Percentiles rank a stretch among this genome's conserved stretches.
Evolutionary conservation across 768 basidiomycete species (phyloP).

Genomic region (Hebeloma cylindrosporum): DNA sequence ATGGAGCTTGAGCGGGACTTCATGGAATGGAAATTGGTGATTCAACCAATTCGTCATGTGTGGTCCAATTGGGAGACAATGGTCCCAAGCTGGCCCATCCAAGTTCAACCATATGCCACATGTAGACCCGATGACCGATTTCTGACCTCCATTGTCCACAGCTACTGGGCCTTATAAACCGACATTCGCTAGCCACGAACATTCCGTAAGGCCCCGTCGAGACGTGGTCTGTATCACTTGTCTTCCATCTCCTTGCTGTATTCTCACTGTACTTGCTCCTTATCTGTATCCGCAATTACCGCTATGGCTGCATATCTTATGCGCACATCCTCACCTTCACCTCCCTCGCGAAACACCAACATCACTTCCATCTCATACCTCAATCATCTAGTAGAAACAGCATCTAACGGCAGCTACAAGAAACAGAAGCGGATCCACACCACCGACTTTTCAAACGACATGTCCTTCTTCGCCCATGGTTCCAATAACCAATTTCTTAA

Average conservation of each 20-base stretch:
- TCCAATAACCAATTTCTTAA: slow-evolving; percentile 41
- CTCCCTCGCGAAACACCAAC: slow-evolving; percentile 18
- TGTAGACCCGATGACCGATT: slow-evolving; percentile 12
- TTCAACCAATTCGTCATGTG: slow-evolving; percentile 21
- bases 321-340: slow-evolving; percentile 12
- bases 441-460: slow-evolving; percentile 37
- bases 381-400: slow-evolving; percentile 37
- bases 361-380: slow-evolving; percentile 36
- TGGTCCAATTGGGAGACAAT: slow-evolving; percentile 34
- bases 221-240: slow-evolving; percentile 30
- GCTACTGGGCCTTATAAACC: slow-evolving; percentile 31
- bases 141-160: slow-evolving; percentile 31
- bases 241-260: slow-evolving; percentile 15
- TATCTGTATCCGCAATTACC: slow-evolving; percentile 10
- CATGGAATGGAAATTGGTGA: too few relatives aligned
- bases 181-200: slow-evolving; percentile 23
- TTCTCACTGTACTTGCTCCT: slow-evolving; percentile 16
- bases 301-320: slow-evolving; percentile 9
- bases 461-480: slow-evolving; percentile 56
- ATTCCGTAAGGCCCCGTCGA: slow-evolving; percentile 20
- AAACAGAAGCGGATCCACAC: slow-evolving; percentile 43
- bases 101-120: slow-evolving; percentile 12
- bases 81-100: slow-evolving; percentile 29
- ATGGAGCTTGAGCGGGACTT: slow-evolving; percentile 9
- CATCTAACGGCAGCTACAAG: slow-evolving; percentile 37